A percentile compares a stretch with the other conserved stretches of the same genome.
These are phyloP conservation scores for Lachancea thermotolerans DNA, from an alignment of 805 yeast species.

Conservation along the genomic window DNA sequence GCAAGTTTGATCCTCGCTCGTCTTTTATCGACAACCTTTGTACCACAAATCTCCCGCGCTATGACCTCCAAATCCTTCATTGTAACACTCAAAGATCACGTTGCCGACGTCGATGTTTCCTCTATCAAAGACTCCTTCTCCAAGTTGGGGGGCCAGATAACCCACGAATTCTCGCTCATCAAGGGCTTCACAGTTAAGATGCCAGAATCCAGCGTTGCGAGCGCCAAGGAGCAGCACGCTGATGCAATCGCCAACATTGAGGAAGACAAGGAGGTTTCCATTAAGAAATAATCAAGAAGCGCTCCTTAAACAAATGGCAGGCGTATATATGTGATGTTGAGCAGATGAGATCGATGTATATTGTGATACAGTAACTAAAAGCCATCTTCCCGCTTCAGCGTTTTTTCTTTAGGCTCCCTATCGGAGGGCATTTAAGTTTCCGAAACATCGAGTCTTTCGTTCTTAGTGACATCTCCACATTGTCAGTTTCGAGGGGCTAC, in stretches of 20 bases:
- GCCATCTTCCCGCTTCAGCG: too few species aligned
- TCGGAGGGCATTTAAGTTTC: too few species aligned
- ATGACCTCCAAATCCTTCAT: conserved; percentile 20
- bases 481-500: too few species aligned
- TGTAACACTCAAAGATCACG: conserved; percentile 42
- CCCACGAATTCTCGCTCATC: conserved; percentile 55
- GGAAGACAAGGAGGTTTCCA: conserved; percentile 61
- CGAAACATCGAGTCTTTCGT: too few species aligned
- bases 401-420: too few species aligned
- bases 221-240: conserved; percentile 37
- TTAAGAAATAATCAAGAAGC: conserved; percentile 21
- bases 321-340: too few species aligned
- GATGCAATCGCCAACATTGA: conserved; percentile 53
- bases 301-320: too few species aligned
- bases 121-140: conserved; percentile 41
- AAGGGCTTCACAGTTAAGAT: conserved; percentile 59
- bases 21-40: not conserved
- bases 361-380: too few species aligned
- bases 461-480: too few species aligned
- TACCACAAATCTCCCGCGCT: not conserved
- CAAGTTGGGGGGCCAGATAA: conserved; percentile 54
- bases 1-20: not conserved
- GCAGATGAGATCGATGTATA: too few species aligned
- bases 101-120: conserved; percentile 34
- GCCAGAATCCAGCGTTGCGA: conserved; percentile 43